Evolutionary conservation across 768 basidiomycete species (phyloP).

Genomic region (Chalciporus piperatus): DNA sequence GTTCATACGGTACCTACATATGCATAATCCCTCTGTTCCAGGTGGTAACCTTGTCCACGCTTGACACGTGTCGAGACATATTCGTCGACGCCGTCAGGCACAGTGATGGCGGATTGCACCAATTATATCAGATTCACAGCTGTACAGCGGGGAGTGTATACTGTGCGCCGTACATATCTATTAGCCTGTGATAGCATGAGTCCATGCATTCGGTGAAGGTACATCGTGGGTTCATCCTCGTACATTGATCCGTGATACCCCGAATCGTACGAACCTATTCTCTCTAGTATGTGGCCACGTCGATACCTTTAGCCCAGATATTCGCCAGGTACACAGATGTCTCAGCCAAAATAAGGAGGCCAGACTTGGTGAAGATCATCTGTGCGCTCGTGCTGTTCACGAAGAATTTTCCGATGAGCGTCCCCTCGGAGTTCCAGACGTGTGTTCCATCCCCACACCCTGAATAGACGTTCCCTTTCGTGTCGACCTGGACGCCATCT

Average conservation of each 20-base stretch:
- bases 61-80: background rate
- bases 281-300: constrained; percentile 10
- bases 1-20: too few relatives aligned
- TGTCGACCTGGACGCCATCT: constrained; percentile 67
- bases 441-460: constrained; percentile 68
- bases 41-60: background rate
- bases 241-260: background rate
- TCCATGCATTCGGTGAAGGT: too few relatives aligned
- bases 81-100: background rate
- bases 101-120: background rate
- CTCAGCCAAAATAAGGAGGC: constrained; percentile 40
- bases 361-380: constrained; percentile 40
- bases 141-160: too few relatives aligned
- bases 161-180: too few relatives aligned
- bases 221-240: background rate
- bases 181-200: background rate
- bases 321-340: constrained; percentile 38
- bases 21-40: too few relatives aligned
- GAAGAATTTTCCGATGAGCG: constrained; percentile 66
- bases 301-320: constrained; percentile 31
- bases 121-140: too few relatives aligned
- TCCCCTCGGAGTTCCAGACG: constrained; percentile 55
- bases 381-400: constrained; percentile 36
- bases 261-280: background rate
- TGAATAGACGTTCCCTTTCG: constrained; percentile 61